Conservation (phyloP, 2,329 filamentous ascomycete species). For the Neofusicoccum cordaticola region DNA sequence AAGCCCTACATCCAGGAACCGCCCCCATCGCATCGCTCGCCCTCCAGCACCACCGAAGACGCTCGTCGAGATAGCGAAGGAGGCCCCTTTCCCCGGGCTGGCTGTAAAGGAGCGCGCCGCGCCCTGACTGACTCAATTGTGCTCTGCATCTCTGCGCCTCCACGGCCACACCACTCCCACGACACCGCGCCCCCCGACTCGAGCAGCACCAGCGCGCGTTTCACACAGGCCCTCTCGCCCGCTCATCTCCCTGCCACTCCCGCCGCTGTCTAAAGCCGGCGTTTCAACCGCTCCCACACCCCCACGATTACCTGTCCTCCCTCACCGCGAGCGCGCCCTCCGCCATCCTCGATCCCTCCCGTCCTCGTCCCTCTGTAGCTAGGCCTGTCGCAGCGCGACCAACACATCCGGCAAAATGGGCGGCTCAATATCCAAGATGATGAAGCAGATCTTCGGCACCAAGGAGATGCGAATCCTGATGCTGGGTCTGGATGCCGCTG, state of each 20-base stretch:
- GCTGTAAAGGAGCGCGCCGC: constrained; percentile 3
- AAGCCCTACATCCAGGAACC: constrained; percentile 18
- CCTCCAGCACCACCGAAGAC: constrained; percentile 5
- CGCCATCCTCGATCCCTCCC: not conserved
- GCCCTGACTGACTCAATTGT: constrained; percentile 1
- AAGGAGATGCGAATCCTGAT: constrained; percentile 99
- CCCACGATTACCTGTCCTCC: constrained; percentile 9
- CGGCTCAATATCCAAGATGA: constrained; percentile 85
- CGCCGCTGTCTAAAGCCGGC: constrained; percentile 10
- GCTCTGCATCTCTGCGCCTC: not conserved
- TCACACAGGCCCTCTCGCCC: constrained; percentile 1
- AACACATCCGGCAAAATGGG: constrained; percentile 67
- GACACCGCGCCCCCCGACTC: not conserved
- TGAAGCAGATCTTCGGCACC: constrained; percentile 98
- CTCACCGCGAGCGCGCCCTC: not conserved
- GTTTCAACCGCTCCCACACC: constrained; percentile 15
- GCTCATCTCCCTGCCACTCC: constrained; percentile 13
- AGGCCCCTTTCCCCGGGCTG: constrained; percentile 11
- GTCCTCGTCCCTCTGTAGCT: not conserved
- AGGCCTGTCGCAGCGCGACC: constrained; percentile 5
- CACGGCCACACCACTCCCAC: not conserved
- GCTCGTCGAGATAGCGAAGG: not conserved
- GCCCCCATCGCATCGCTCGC: constrained; percentile 5
- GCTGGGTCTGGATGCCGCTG: constrained; percentile 94
- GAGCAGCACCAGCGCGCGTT: constrained; percentile 6